Evolutionary conservation across 2,329 filamentous ascomycete species (phyloP).

Genomic region (Trichoderma breve): DNA sequence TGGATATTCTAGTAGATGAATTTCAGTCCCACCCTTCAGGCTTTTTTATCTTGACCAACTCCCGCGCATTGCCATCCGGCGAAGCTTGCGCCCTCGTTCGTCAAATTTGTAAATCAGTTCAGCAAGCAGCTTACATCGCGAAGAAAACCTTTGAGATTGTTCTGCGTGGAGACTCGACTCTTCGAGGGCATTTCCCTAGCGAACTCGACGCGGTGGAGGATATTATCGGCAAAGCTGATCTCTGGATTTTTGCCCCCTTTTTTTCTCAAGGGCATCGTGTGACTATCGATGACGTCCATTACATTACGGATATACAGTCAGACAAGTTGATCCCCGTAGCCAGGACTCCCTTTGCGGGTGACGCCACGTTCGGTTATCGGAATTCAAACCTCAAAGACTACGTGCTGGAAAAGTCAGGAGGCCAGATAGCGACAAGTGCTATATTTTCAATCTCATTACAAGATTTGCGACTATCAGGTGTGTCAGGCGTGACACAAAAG

Average conservation of each 20-base stretch:
- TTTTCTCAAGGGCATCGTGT: slow-evolving; percentile 57
- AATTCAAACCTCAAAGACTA: too few species aligned
- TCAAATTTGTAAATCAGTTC: slow-evolving; percentile 46
- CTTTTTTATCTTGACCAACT: too few species aligned
- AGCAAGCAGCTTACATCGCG: slow-evolving; percentile 40
- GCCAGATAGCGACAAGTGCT: too few species aligned
- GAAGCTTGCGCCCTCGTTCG: too few species aligned
- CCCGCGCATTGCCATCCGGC: too few species aligned
- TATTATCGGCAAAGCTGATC: slow-evolving; percentile 36
- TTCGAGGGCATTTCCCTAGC: slow-evolving; percentile 40
- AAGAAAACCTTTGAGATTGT: slow-evolving; percentile 48
- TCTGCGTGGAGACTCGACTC: neutral
- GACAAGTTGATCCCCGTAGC: slow-evolving; percentile 42
- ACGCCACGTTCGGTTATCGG: slow-evolving; percentile 55
- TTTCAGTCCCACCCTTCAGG: slow-evolving; percentile 35
- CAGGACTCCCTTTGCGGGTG: slow-evolving; percentile 54
- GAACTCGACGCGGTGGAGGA: slow-evolving; percentile 24
- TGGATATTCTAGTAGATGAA: slow-evolving; percentile 42
- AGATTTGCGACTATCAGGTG: slow-evolving; percentile 24
- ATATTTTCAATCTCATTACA: too few species aligned
- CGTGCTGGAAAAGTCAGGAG: too few species aligned
- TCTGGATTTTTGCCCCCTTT: slow-evolving; percentile 56
- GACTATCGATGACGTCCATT: slow-evolving; percentile 50
- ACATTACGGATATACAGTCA: slow-evolving; percentile 48
- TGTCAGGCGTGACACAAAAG: slow-evolving; percentile 26